phyloP scores from a whole-genome alignment of 1,284 basidiomycete species.

The Ceratobasidium sp. region DNA sequence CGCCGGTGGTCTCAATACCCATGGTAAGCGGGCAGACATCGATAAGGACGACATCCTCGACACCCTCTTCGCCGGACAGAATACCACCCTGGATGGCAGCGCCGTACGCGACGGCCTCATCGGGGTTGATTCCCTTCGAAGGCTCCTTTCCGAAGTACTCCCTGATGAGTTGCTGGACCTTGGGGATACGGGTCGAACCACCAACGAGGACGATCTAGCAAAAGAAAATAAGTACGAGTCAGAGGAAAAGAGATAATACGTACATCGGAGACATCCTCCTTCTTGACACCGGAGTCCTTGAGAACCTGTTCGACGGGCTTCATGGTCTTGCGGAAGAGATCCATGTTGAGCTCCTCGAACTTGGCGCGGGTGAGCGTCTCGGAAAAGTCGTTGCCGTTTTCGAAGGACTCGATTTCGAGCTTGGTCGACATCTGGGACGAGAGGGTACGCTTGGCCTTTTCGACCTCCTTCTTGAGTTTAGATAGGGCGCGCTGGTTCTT shows the following conservation, averaged over 20 bases:
- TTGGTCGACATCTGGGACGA: slow-evolving; percentile 66
- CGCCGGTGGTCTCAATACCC: slow-evolving; percentile 67
- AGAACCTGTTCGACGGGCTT: slow-evolving; percentile 71
- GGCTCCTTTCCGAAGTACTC: slow-evolving; percentile 64
- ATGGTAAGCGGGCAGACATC: slow-evolving; percentile 61
- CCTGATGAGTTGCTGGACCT: slow-evolving; percentile 67
- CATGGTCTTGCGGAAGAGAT: slow-evolving; percentile 71
- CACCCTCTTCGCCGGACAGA: slow-evolving; percentile 62
- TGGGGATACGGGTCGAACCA: slow-evolving; percentile 70
- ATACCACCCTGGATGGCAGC: slow-evolving; percentile 93
- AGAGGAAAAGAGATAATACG: neutral
- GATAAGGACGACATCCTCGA: slow-evolving; percentile 58
- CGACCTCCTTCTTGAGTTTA: slow-evolving; percentile 65
- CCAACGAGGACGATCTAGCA: slow-evolving; percentile 67
- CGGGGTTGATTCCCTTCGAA: slow-evolving; percentile 87
- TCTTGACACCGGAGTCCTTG: slow-evolving; percentile 69
- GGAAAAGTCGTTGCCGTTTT: slow-evolving; percentile 65
- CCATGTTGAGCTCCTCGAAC: slow-evolving; percentile 71
- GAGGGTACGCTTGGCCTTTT: slow-evolving; percentile 66
- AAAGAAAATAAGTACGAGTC: neutral
- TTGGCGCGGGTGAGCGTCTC: slow-evolving; percentile 67
- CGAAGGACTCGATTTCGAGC: slow-evolving; percentile 69
- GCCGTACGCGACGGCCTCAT: slow-evolving; percentile 99
- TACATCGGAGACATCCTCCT: slow-evolving; percentile 66
- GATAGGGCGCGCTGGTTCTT: slow-evolving; percentile 63